These are phyloP conservation scores for Aspergillus aculeatinus DNA, from an alignment of 2,329 filamentous ascomycete genomes.

Conservation along the genomic window DNA sequence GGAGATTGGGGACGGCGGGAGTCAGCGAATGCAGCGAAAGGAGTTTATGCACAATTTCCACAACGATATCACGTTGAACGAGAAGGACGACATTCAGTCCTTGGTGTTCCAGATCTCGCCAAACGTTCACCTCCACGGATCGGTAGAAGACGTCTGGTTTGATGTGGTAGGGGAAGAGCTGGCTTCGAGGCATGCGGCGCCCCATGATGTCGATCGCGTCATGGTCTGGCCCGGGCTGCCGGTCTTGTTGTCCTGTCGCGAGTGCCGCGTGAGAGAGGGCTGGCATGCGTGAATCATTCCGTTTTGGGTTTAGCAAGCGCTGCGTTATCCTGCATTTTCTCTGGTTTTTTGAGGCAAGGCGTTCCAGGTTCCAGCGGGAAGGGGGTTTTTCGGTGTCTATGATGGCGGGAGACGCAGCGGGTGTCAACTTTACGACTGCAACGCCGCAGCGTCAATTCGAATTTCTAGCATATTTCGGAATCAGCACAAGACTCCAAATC, in stretches of 20 bases:
- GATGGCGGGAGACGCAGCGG: not conserved
- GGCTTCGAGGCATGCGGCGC: constrained; percentile 26
- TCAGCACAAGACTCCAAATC: not conserved
- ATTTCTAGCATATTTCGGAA: not conserved
- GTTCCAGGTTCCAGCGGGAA: constrained; percentile 11
- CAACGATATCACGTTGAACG: constrained; percentile 37
- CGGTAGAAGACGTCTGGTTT: constrained; percentile 43
- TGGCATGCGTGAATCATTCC: constrained; percentile 32
- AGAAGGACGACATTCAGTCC: constrained; percentile 40
- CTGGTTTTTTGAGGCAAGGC: constrained; percentile 6
- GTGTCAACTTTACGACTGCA: not conserved
- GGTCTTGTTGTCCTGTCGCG: constrained; percentile 37
- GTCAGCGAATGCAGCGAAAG: constrained; percentile 41
- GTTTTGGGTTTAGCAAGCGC: constrained; percentile 7
- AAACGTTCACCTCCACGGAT: constrained; percentile 31
- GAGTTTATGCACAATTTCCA: constrained; percentile 47
- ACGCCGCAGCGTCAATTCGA: too few species aligned
- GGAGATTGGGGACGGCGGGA: constrained; percentile 44
- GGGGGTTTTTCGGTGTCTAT: constrained; percentile 1
- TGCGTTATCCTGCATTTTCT: constrained; percentile 2
- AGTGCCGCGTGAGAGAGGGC: constrained; percentile 31
- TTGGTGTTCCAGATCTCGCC: constrained; percentile 36
- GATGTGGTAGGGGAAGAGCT: constrained; percentile 37
- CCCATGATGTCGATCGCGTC: constrained; percentile 36
- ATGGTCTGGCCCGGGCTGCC: constrained; percentile 36